Evolutionary conservation across 441 rosid genomes (phyloP).

Genomic region (Adansonia rubrostipa): DNA sequence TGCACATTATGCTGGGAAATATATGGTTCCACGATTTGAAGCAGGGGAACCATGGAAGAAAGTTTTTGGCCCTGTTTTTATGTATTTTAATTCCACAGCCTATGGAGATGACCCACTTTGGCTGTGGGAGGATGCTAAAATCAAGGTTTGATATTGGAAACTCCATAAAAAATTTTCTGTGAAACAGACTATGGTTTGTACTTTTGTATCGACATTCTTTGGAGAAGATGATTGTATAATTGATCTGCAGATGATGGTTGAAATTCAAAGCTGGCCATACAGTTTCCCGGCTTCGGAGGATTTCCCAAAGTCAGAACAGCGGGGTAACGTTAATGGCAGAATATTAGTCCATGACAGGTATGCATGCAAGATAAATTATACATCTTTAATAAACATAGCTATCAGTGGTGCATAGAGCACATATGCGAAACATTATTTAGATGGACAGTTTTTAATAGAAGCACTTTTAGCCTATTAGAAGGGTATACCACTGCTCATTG

Average conservation of each 20-base stretch:
- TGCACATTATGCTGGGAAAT: conserved; percentile 64
- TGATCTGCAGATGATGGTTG: conserved; percentile 47
- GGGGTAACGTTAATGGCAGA: conserved; percentile 60
- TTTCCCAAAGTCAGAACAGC: conserved; percentile 48
- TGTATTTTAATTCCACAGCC: conserved; percentile 62
- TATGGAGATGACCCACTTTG: conserved; percentile 46
- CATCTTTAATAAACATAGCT: neutral
- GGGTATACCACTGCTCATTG: neutral
- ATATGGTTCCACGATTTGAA: conserved; percentile 53
- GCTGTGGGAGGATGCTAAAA: conserved; percentile 78
- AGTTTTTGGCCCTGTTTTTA: conserved; percentile 75
- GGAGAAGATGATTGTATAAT: conserved; percentile 18
- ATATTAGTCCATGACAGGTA: conserved; percentile 55
- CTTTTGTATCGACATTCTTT: conserved; percentile 30
- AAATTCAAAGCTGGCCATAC: conserved; percentile 79
- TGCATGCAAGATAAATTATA: conserved; percentile 20
- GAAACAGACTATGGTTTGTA: conserved; percentile 21
- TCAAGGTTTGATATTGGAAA: conserved; percentile 47
- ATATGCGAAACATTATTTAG: neutral
- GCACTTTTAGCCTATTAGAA: neutral
- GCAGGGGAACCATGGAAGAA: conserved; percentile 74
- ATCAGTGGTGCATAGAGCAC: neutral
- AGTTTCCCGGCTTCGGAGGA: conserved; percentile 66
- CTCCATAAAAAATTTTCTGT: conserved; percentile 16
- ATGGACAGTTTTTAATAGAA: neutral